Evolutionary conservation across 495 filamentous ascomycete genomes (phyloP).

Genomic region (Penicillium subrubescens): DNA sequence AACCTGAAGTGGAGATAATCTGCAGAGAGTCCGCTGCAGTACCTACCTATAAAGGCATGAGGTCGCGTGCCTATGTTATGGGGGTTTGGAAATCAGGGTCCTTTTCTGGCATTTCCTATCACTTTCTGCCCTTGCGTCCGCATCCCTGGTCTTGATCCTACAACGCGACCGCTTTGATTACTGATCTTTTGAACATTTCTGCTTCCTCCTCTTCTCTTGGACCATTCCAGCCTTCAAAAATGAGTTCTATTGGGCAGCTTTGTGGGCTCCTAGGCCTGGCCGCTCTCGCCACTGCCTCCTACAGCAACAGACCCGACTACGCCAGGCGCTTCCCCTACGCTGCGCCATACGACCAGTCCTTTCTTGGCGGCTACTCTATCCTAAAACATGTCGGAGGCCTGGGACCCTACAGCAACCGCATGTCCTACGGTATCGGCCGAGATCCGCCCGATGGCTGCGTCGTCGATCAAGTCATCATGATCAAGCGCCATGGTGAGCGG

Average conservation of each 20-base stretch:
- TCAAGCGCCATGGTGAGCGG: constrained; percentile 52
- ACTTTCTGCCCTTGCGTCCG: background rate
- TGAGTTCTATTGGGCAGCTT: background rate
- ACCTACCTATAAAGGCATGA: background rate
- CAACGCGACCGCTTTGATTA: background rate
- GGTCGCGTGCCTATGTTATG: background rate
- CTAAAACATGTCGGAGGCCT: constrained; percentile 5
- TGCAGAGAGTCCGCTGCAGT: background rate
- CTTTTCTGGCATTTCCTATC: background rate
- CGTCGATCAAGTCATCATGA: constrained; percentile 34
- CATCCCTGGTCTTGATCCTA: background rate
- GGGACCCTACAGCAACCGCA: constrained; percentile 7
- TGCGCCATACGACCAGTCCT: constrained; percentile 8
- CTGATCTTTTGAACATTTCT: background rate
- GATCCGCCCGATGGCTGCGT: constrained; percentile 26
- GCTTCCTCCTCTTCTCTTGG: background rate
- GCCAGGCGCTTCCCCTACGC: constrained; percentile 1
- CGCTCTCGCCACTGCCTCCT: background rate
- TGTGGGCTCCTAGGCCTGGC: background rate
- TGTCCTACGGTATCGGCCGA: constrained; percentile 12
- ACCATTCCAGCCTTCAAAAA: background rate
- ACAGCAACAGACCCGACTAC: constrained; percentile 8
- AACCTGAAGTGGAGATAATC: background rate
- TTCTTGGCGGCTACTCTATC: constrained; percentile 2
- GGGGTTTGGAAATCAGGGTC: background rate